phyloP scores from a whole-genome alignment of 345 rosid genomes.

The Turnera subulata region DNA sequence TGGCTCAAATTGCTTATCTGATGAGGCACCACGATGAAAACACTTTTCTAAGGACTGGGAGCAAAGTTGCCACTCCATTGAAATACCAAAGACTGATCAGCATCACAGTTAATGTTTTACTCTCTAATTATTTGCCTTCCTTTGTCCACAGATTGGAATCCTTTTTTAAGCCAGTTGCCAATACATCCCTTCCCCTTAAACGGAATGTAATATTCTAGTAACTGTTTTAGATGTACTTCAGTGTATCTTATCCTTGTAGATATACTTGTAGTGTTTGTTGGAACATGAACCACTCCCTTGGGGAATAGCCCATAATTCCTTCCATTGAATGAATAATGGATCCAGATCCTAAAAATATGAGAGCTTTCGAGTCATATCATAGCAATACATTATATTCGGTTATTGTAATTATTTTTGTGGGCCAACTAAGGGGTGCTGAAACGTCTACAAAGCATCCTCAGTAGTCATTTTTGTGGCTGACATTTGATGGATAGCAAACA shows the following conservation, averaged over 20 bases:
- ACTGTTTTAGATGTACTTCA: slow-evolving; percentile 11
- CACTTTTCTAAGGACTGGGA: too few species aligned
- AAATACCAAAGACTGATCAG: neutral
- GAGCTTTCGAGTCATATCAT: neutral
- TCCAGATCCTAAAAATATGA: too few species aligned
- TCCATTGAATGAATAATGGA: neutral
- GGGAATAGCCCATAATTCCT: too few species aligned
- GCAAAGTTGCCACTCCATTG: too few species aligned
- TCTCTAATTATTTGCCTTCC: slow-evolving; percentile 10
- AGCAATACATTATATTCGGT: too few species aligned
- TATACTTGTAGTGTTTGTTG: neutral
- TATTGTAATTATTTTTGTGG: neutral
- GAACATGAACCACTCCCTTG: neutral
- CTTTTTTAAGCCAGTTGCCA: slow-evolving; percentile 68
- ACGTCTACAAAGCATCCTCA: neutral
- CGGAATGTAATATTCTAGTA: slow-evolving; percentile 54
- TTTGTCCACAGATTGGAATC: slow-evolving; percentile 53
- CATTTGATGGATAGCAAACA: neutral
- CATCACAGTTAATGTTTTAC: neutral
- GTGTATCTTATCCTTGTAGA: neutral
- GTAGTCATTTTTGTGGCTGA: neutral
- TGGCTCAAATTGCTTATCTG: too few species aligned
- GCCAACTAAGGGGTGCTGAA: neutral
- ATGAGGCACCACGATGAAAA: too few species aligned
- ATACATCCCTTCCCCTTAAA: slow-evolving; percentile 48